Base-by-base conservation (phyloP, 805 yeast species). In the Kluyveromyces wickerhamii region DNA sequence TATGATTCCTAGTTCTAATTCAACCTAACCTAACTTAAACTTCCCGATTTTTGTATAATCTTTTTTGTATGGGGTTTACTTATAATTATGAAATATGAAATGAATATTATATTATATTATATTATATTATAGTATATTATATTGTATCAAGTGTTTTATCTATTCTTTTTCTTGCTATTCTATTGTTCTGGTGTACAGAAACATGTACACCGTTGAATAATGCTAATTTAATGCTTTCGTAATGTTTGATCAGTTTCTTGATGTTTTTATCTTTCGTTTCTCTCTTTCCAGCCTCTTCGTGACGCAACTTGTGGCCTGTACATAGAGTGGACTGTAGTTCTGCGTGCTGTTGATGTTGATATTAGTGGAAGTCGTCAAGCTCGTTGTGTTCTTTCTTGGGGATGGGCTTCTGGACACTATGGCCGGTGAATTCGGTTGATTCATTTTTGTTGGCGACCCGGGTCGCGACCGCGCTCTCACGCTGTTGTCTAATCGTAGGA, bases 401-500 rank as follows among this genome's bases (percentile, higher is more conserved):
- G 33, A 30, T 11, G 26, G 26, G 13, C 33, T 30, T 21, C 33
- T 11, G 6, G 33, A 20, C 14, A 18, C 26, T 21, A 30, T n/a
- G 4, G 15, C 26, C 4, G 33, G 17, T 21, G 33, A 30, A 21
- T 30, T 30, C n/a, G 33, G 25, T 13, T 29, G 34, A 12, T 28
- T 39, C 46, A 14, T 43, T 37, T 5, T 41, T 47, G 15, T 35
- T 20, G 14, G 20, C 16, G 10, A 35, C 2, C 8, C 15, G 12
- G 27, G 15, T 13, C 14, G 27, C 8, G 27, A 33, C 21, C 37
- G 18, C 13, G 29, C 7, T 12, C 10, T 13, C 15, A 50, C 28
- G 1, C 45, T 30, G 18, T 41, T 49, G 30, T 54, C 59, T 45
- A 54, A 40, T 37, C 46, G 46, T 17, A 46, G 33, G 6, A 44